phyloP scores from a whole-genome alignment of 768 basidiomycete genomes.

The Calvatia gigantea region DNA sequence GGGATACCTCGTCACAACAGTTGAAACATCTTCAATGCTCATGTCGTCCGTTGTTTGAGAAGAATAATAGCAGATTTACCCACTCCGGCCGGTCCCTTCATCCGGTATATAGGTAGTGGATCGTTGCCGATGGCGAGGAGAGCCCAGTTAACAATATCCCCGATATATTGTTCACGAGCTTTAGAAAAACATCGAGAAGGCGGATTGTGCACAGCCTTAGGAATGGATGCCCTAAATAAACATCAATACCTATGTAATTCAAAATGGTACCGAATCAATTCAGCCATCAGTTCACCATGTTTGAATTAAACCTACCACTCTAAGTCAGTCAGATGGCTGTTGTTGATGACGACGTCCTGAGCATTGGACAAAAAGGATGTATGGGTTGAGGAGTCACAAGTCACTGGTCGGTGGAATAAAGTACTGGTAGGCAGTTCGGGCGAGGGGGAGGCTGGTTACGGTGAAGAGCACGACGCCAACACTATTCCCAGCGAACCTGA shows the following conservation, averaged over 20 bases:
- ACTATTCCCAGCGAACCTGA: too few relatives aligned
- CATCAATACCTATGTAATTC: not conserved
- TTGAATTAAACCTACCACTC: not conserved
- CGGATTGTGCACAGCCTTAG: not conserved
- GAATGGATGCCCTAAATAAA: not conserved
- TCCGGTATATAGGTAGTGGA: not conserved
- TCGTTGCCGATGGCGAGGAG: not conserved
- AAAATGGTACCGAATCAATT: not conserved
- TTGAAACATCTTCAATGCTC: too few relatives aligned
- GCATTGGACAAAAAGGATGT: too few relatives aligned
- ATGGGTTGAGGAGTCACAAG: too few relatives aligned
- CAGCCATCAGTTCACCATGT: too few relatives aligned
- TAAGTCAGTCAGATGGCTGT: too few relatives aligned
- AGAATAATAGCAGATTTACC: conserved; percentile 4
- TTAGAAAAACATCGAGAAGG: not conserved
- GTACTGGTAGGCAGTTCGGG: too few relatives aligned
- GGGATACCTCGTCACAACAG: too few relatives aligned
- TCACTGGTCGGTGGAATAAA: too few relatives aligned
- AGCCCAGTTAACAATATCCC: conserved; percentile 6
- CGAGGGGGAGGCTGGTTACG: too few relatives aligned
- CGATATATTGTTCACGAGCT: conserved; percentile 4
- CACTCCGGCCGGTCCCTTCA: not conserved
- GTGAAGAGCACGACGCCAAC: too few relatives aligned
- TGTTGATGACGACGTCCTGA: too few relatives aligned
- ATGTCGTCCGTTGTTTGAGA: not conserved